Evolutionary conservation across 129 eudicot genomes (phyloP).

Genomic region (Helianthus tuberosus): DNA sequence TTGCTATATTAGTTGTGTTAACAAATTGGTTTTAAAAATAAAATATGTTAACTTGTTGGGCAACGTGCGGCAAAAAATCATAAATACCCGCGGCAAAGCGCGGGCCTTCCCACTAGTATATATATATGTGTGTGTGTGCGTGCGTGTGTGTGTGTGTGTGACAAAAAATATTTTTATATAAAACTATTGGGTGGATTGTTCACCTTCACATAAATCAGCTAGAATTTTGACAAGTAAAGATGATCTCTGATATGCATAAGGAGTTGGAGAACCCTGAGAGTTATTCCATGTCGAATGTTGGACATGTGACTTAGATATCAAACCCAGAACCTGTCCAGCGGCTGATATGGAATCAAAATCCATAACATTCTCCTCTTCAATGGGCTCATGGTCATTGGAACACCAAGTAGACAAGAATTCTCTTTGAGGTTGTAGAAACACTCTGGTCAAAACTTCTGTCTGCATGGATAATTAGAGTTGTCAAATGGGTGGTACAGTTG

Average conservation of each 20-base stretch:
- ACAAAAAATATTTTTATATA: no score
- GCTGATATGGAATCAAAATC: slow-evolving; percentile 62
- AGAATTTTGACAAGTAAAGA: slow-evolving; percentile 75
- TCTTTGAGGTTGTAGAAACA: slow-evolving; percentile 55
- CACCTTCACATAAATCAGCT: slow-evolving; percentile 78
- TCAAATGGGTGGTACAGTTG: not conserved
- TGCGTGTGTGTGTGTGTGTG: no score
- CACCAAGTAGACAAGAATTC: slow-evolving; percentile 82
- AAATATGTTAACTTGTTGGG: no score
- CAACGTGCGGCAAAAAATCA: no score
- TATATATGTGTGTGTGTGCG: no score
- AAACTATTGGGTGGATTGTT: slow-evolving; percentile 1
- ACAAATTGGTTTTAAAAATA: no score
- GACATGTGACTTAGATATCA: slow-evolving; percentile 29
- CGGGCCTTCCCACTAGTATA: no score
- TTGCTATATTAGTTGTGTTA: no score
- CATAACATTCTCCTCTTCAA: slow-evolving; percentile 68
- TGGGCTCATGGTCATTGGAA: slow-evolving; percentile 55
- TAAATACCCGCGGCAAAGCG: no score
- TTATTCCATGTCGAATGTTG: slow-evolving; percentile 37
- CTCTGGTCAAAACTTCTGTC: slow-evolving; percentile 63
- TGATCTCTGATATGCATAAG: slow-evolving; percentile 79
- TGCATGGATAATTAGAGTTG: slow-evolving; percentile 15
- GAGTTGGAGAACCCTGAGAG: slow-evolving; percentile 43
- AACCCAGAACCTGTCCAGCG: slow-evolving; percentile 52